phyloP scores from a whole-genome alignment of 257 asterid species.

The Plantago major region DNA sequence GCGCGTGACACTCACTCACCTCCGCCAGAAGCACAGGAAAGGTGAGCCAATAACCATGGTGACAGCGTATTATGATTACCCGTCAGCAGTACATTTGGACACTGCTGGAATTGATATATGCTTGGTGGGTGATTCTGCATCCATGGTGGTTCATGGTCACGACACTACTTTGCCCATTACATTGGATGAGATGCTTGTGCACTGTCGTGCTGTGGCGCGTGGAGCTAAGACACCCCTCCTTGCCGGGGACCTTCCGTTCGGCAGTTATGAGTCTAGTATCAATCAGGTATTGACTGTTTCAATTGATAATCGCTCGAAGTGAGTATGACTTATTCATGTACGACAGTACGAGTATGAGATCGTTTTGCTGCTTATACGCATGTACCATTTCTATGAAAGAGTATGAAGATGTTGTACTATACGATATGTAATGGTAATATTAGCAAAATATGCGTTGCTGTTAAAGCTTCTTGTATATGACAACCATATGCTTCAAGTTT shows the following conservation, averaged over 20 bases:
- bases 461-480: too few relatives aligned
- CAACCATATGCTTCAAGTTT: too few relatives aligned
- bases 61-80: constrained; percentile 91
- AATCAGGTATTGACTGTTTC: constrained; percentile 45
- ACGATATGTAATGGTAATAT: too few relatives aligned
- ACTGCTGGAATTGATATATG: constrained; percentile 80
- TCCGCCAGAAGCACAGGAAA: constrained; percentile 66
- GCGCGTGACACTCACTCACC: constrained; percentile 60
- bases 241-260: constrained; percentile 86
- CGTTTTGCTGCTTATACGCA: neutral
- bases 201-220: constrained; percentile 86
- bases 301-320: neutral
- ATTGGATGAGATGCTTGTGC: constrained; percentile 89
- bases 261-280: constrained; percentile 75
- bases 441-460: too few relatives aligned
- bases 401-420: too few relatives aligned
- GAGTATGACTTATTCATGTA: neutral
- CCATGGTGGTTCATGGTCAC: constrained; percentile 98
- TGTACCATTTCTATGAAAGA: neutral
- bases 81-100: constrained; percentile 81
- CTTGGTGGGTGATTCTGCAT: constrained; percentile 91
- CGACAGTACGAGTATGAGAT: too few relatives aligned
- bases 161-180: constrained; percentile 92
- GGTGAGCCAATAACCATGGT: constrained; percentile 82
- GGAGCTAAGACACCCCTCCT: constrained; percentile 86